Base-by-base conservation (phyloP, 768 basidiomycete genomes). In the Lepiota brunneoincarnata region DNA sequence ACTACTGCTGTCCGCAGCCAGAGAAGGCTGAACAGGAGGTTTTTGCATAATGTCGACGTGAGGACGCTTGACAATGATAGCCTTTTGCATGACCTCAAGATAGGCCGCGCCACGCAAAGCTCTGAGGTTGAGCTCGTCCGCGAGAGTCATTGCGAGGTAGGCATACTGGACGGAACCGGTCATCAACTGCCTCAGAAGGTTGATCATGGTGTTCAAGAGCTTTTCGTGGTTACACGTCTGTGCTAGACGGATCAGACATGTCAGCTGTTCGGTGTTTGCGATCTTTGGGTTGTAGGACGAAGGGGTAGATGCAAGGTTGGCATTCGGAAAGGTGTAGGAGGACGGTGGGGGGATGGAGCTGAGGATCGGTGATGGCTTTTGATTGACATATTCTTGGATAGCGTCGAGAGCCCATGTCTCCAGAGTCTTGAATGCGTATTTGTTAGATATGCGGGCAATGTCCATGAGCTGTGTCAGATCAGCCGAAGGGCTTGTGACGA, bases 391-490 rank as follows among this genome's bases (percentile, higher is more conserved):
- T 61, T 83, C 81, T 57, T 86, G 83, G 43, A 90, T 83, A n/a
- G 78, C 82, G 57, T 87, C 84, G 17, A 90, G 74, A 1, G 86
- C 80, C 88, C 88, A 90, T 1, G 80, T 83, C 64, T 90, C 89
- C 28, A 86, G 66, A 7, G 82, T 79, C 65, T 82, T 86, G 78
- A 89, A 89, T 20, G 80, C 76, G 61, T 90, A 90, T 69, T 89
- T 90, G 72, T 82, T 83, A 23, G 86, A 75, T 11, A 89, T 72
- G 9, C 77, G 77, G 3, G 84, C 83, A 54, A 90, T 81, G 63
- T 86, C 64, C 52, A 70, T 67, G 10, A 69, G 65, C n/a, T 61
- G 63, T 20, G 70, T 65, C 12, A 89, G 74, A 57, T 88, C 75
- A 21, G 81, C 74, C 38, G 68, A 69, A 26, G 75, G 67, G 10